Evolutionary conservation across 306 rosid genomes (phyloP).

Genomic region (Prosopis cineraria): DNA sequence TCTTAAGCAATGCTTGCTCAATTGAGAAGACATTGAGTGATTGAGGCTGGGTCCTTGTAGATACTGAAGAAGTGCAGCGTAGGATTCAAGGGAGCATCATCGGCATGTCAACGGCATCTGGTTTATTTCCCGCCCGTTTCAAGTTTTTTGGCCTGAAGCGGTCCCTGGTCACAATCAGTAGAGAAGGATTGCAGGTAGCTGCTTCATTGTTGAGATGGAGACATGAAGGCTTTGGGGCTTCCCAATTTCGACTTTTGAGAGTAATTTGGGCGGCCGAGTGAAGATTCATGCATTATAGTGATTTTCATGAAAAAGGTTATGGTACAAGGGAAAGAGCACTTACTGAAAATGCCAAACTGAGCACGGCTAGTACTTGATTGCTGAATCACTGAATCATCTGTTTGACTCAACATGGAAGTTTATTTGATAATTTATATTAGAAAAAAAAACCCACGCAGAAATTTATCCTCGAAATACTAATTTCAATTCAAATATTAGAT

Average conservation of each 20-base stretch:
- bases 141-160: not conserved
- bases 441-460: not conserved
- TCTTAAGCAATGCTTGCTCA: not conserved
- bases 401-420: not conserved
- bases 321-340: not conserved
- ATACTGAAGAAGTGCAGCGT: not conserved
- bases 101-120: not conserved
- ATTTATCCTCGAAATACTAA: too few species aligned
- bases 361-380: constrained; percentile 9
- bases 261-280: not conserved
- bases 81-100: not conserved
- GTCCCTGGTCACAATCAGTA: constrained; percentile 4
- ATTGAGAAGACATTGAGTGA: not conserved
- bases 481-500: too few species aligned
- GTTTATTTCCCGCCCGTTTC: not conserved
- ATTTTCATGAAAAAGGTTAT: constrained; percentile 15
- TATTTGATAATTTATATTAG: not conserved
- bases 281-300: constrained; percentile 15
- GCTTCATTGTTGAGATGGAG: constrained; percentile 13
- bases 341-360: not conserved
- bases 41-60: not conserved
- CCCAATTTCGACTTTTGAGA: not conserved
- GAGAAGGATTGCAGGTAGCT: constrained; percentile 9
- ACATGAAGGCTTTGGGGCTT: not conserved
- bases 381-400: not conserved